Conservation (phyloP, 192 early-diverging fungal genomes). For the Rhizoclosmatium sp. region DNA sequence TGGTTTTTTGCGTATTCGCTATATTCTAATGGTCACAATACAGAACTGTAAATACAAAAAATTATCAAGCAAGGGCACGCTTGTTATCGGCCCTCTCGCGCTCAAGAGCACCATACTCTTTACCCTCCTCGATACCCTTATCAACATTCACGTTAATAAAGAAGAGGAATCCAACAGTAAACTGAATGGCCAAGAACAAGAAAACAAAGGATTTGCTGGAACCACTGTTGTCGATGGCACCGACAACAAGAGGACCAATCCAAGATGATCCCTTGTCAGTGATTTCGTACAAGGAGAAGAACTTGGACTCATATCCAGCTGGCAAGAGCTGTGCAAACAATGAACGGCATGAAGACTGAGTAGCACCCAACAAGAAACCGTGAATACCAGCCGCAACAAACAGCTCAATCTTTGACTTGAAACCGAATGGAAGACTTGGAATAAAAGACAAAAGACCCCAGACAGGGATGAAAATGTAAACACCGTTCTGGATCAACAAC, state of each 20-base stretch:
- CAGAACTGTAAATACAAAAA: not conserved
- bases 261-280: slow-evolving; percentile 66
- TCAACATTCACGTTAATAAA: slow-evolving; percentile 13
- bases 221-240: slow-evolving; percentile 60
- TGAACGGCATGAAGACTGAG: slow-evolving; percentile 58
- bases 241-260: slow-evolving; percentile 76
- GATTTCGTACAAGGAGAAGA: slow-evolving; percentile 72
- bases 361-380: slow-evolving; percentile 66
- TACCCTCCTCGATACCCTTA: slow-evolving; percentile 8
- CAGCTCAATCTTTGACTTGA: slow-evolving; percentile 62
- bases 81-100: not conserved
- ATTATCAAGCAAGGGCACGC: not conserved
- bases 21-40: not conserved
- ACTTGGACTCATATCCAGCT: slow-evolving; percentile 66
- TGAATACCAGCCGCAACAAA: slow-evolving; percentile 65
- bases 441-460: slow-evolving; percentile 28
- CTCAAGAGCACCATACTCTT: not conserved
- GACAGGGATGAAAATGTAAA: slow-evolving; percentile 27
- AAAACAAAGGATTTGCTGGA: slow-evolving; percentile 64
- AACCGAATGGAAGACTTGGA: slow-evolving; percentile 53
- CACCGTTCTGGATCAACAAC: slow-evolving; percentile 21
- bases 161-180: not conserved
- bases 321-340: slow-evolving; percentile 73
- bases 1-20: not conserved
- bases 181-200: slow-evolving; percentile 50